Conservation (phyloP, 352 stramenopile genomes). For the Phytophthora pini region DNA sequence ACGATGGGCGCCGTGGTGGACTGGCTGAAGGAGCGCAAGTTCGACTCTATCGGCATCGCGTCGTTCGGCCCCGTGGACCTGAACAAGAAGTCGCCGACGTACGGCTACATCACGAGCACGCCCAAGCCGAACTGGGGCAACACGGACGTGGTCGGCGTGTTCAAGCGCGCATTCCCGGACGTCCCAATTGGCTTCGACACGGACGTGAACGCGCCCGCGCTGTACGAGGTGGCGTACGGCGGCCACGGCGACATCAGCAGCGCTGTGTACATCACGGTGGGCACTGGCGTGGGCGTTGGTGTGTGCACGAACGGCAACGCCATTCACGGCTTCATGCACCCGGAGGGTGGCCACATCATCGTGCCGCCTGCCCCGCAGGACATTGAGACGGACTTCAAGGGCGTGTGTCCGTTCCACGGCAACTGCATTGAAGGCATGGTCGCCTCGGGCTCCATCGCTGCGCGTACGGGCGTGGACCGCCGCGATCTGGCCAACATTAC, state of each 20-base stretch:
- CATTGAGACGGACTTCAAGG: slow-evolving; percentile 79
- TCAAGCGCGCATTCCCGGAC: no score
- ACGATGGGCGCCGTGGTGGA: slow-evolving; percentile 79
- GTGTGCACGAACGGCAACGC: slow-evolving; percentile 91
- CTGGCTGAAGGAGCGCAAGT: slow-evolving; percentile 87
- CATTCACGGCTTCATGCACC: slow-evolving; percentile 97
- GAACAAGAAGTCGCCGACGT: slow-evolving; percentile 78
- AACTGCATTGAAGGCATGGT: slow-evolving; percentile 94
- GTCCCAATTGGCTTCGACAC: no score
- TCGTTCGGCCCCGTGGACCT: slow-evolving; percentile 95
- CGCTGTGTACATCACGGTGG: slow-evolving; percentile 45
- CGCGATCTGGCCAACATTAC: slow-evolving; percentile 72
- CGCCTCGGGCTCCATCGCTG: slow-evolving; percentile 89
- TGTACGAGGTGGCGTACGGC: no score
- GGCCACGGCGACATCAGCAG: no score
- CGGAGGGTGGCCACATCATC: slow-evolving; percentile 89
- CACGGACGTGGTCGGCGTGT: slow-evolving; percentile 50
- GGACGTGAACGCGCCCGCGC: no score
- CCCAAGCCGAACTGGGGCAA: slow-evolving; percentile 95
- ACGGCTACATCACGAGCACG: slow-evolving; percentile 95
- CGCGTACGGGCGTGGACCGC: slow-evolving; percentile 81
- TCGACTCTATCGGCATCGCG: slow-evolving; percentile 92
- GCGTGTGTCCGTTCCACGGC: slow-evolving; percentile 91
- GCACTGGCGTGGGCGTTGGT: slow-evolving; percentile 96
- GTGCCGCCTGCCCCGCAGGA: slow-evolving; percentile 77